Conservation (phyloP, 495 filamentous ascomycete genomes). For the Hypomontagnella submonticulosa region DNA sequence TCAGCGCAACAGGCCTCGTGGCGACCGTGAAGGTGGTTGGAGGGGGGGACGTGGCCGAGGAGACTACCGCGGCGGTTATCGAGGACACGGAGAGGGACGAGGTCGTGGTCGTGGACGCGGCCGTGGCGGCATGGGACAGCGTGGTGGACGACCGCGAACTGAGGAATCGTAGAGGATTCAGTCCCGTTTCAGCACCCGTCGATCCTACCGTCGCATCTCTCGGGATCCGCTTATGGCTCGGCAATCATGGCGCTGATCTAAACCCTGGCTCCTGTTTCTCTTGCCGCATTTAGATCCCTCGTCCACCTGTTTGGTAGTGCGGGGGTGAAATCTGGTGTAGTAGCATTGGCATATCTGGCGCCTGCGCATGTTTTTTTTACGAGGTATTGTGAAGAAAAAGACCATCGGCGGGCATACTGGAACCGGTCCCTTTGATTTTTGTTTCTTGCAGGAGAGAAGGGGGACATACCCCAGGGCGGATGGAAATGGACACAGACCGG, state of each 20-base stretch:
- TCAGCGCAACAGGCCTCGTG: constrained; percentile 64
- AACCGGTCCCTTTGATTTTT: constrained; percentile 14
- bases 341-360: constrained; percentile 4
- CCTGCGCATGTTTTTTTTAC: constrained; percentile 26
- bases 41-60: constrained; percentile 65
- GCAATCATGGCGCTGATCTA: constrained; percentile 32
- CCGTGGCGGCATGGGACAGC: constrained; percentile 29
- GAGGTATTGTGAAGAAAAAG: constrained; percentile 16
- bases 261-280: constrained; percentile 2
- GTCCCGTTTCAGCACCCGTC: constrained; percentile 31
- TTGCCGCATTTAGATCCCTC: constrained; percentile 2
- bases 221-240: constrained; percentile 35
- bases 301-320: constrained; percentile 15
- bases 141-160: constrained; percentile 44
- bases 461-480: too few relatives aligned
- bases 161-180: constrained; percentile 54
- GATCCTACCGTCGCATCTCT: constrained; percentile 35
- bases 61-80: constrained; percentile 66
- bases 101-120: constrained; percentile 29
- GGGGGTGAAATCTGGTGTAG: constrained; percentile 15
- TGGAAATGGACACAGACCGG: constrained; percentile 37
- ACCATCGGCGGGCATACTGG: constrained; percentile 11
- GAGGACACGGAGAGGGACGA: constrained; percentile 54
- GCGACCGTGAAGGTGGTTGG: constrained; percentile 62
- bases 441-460: constrained; percentile 8